phyloP scores from a whole-genome alignment of 805 yeast species.

The Candida ficus region DNA sequence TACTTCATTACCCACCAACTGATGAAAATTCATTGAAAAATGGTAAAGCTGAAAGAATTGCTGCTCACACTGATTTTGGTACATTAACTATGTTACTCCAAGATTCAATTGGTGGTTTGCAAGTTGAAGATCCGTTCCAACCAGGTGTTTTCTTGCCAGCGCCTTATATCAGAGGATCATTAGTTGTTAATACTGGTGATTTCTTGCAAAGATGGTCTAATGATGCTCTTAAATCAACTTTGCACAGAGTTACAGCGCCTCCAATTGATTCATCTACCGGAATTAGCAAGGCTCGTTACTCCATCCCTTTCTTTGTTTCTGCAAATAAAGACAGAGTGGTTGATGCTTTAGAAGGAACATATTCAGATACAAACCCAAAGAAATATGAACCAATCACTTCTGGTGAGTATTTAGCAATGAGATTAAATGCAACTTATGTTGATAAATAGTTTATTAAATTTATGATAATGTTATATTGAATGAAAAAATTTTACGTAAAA shows the following conservation, averaged over 20 bases:
- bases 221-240: conserved; percentile 21
- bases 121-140: conserved; percentile 19
- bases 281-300: conserved; percentile 20
- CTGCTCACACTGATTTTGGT: conserved; percentile 26
- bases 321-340: conserved; percentile 21
- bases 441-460: too few species aligned
- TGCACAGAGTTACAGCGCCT: conserved; percentile 24
- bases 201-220: conserved; percentile 25
- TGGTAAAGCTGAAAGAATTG: conserved; percentile 24
- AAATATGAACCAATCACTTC: conserved; percentile 25
- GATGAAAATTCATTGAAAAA: conserved; percentile 12
- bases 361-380: conserved; percentile 19
- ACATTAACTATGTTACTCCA: conserved; percentile 24
- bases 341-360: conserved; percentile 24
- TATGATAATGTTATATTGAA: too few species aligned
- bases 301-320: conserved; percentile 25
- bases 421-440: conserved; percentile 21
- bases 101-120: conserved; percentile 24
- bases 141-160: conserved; percentile 18
- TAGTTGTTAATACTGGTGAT: conserved; percentile 22
- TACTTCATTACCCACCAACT: conserved; percentile 24
- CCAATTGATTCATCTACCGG: conserved; percentile 18
- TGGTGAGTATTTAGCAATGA: conserved; percentile 19
- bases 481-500: too few species aligned
- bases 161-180: conserved; percentile 17